These are phyloP conservation scores for Fraxinus ornus DNA, from an alignment of 305 asterid species.

Conservation along the genomic window DNA sequence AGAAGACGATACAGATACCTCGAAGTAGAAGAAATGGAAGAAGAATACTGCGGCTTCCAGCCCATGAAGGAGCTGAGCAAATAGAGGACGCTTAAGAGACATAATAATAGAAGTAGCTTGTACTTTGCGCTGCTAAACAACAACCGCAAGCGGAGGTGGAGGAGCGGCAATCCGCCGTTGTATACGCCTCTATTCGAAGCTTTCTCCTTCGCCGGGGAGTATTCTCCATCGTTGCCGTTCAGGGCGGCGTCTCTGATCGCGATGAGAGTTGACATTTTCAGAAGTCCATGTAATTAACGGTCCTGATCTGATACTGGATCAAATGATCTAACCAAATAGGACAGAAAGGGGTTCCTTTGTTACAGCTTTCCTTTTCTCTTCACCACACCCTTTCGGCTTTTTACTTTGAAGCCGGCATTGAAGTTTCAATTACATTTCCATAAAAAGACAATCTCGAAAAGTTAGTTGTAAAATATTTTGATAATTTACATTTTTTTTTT, in stretches of 20 bases:
- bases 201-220: slow-evolving; percentile 61
- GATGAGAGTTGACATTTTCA: slow-evolving; percentile 45
- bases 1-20: slow-evolving; percentile 28
- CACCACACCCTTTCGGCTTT: not conserved
- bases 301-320: not conserved
- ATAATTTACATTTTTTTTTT: not conserved
- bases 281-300: slow-evolving; percentile 1
- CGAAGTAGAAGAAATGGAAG: slow-evolving; percentile 42
- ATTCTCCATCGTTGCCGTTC: slow-evolving; percentile 42
- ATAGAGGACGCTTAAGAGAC: slow-evolving; percentile 26
- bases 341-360: not conserved
- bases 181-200: slow-evolving; percentile 51
- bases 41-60: slow-evolving; percentile 48
- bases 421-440: not conserved
- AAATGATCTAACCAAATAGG: not conserved
- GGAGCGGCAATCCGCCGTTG: slow-evolving; percentile 47
- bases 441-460: not conserved
- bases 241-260: slow-evolving; percentile 47
- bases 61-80: slow-evolving; percentile 51
- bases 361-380: not conserved
- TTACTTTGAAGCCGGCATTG: not conserved
- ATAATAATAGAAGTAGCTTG: slow-evolving; percentile 39
- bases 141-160: slow-evolving; percentile 47
- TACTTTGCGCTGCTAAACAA: slow-evolving; percentile 40
- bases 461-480: not conserved